Evolutionary conservation across 495 filamentous ascomycete genomes (phyloP).

Genomic region (Melanomma pulvis-pyrius): DNA sequence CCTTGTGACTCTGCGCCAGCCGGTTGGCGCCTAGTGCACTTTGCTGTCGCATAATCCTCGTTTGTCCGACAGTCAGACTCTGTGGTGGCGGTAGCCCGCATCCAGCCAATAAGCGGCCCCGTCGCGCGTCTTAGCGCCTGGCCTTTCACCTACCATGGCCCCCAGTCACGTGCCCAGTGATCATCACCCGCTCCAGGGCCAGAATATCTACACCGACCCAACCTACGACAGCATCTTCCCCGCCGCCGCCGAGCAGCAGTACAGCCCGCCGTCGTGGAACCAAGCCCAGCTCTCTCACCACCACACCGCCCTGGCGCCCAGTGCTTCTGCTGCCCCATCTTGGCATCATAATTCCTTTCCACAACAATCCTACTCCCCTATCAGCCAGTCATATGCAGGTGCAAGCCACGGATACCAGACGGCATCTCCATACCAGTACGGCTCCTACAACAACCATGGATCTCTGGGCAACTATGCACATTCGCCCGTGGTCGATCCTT

Average conservation of each 20-base stretch:
- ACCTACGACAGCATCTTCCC: conserved; percentile 23
- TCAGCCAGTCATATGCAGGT: conserved; percentile 12
- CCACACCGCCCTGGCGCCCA: conserved; percentile 2
- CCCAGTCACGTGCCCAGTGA: conserved; percentile 36
- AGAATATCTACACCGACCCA: conserved; percentile 33
- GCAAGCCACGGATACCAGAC: conserved; percentile 16
- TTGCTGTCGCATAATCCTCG: conserved; percentile 25
- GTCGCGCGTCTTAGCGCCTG: background rate
- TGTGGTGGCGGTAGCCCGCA: background rate
- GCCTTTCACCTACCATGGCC: conserved; percentile 26
- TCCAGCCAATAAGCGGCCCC: conserved; percentile 24
- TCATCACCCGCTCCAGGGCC: conserved; percentile 23
- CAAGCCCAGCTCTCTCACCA: conserved; percentile 10
- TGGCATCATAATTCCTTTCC: conserved; percentile 24
- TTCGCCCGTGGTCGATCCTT: conserved; percentile 11
- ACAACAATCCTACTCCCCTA: conserved; percentile 14
- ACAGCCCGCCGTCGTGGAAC: conserved; percentile 15
- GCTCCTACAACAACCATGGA: conserved; percentile 11
- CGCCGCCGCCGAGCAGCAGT: conserved; percentile 8
- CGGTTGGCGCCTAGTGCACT: conserved; percentile 28
- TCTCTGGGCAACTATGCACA: conserved; percentile 19
- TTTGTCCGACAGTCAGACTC: background rate
- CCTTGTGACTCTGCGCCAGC: conserved; percentile 25
- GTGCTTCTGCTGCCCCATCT: background rate
- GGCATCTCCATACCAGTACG: conserved; percentile 36